phyloP scores from a whole-genome alignment of 257 asterid genomes.

The Solanum chiquidenum region DNA sequence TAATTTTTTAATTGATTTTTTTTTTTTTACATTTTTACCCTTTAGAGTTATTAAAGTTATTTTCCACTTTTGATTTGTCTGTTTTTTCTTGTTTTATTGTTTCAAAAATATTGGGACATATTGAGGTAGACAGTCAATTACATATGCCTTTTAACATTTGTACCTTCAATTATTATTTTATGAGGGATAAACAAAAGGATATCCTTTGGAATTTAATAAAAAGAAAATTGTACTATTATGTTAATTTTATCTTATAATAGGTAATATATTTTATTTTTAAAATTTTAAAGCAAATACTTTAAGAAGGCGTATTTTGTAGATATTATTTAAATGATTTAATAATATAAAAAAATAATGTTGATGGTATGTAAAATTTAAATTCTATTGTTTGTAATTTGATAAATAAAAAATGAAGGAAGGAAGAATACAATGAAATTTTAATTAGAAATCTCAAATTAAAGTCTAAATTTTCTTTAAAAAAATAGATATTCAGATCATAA shows the following conservation, averaged over 20 bases:
- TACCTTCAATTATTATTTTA: background rate
- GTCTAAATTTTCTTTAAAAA: fast-evolving
- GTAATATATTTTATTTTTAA: background rate
- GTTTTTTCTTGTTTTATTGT: background rate
- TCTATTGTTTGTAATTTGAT: background rate
- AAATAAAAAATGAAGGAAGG: background rate
- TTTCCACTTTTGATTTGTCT: background rate
- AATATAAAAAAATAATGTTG: background rate
- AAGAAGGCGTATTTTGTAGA: background rate
- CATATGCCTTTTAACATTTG: background rate
- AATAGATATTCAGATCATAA: too few relatives aligned
- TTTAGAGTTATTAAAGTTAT: background rate
- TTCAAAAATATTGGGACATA: background rate
- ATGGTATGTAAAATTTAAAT: background rate
- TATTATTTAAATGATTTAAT: background rate
- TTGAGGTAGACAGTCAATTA: background rate
- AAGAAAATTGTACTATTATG: background rate
- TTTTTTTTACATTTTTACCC: background rate
- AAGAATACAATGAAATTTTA: background rate
- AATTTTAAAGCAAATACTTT: background rate
- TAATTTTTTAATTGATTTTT: too few relatives aligned
- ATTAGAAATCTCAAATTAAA: background rate
- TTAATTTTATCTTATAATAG: background rate
- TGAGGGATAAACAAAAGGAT: background rate
- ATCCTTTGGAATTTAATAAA: background rate